Conservation (phyloP, 352 stramenopile species). For the Aphanomyces cochlioides region DNA sequence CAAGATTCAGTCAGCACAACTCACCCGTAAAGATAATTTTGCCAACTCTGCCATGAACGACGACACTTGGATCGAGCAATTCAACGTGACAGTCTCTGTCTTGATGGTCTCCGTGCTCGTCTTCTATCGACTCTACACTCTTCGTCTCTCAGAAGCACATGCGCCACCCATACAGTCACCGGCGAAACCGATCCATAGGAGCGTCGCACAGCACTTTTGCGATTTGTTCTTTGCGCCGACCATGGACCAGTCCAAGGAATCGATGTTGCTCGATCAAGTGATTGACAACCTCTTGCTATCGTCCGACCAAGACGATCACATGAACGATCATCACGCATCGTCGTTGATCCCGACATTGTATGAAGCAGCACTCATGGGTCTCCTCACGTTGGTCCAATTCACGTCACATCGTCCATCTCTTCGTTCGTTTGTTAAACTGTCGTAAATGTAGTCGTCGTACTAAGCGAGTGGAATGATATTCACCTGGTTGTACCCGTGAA, state of each 20-base stretch:
- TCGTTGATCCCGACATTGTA: neutral
- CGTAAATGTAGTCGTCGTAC: neutral
- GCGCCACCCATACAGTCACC: neutral
- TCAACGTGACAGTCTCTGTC: neutral
- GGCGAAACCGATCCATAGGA: neutral
- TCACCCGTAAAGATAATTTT: too few relatives aligned
- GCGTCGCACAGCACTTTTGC: neutral
- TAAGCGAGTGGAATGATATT: neutral
- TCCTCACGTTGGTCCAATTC: neutral
- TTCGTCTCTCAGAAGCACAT: neutral
- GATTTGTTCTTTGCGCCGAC: neutral
- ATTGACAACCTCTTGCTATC: neutral
- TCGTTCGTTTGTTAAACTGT: slow-evolving; percentile 5
- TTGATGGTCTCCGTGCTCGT: neutral
- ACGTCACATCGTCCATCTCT: neutral
- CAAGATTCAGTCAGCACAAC: too few relatives aligned
- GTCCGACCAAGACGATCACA: neutral
- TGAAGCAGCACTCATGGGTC: neutral
- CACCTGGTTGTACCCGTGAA: slow-evolving; percentile 17
- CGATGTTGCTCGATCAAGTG: neutral
- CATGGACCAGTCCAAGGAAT: neutral
- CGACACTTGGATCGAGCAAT: neutral
- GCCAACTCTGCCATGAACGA: neutral
- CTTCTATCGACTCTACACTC: neutral
- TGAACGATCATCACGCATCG: neutral